A percentile compares a stretch with the other conserved stretches of the same genome.
Evolutionary conservation across 192 early-diverging fungal genomes (phyloP).

Genomic region (Coemansia sp.): DNA sequence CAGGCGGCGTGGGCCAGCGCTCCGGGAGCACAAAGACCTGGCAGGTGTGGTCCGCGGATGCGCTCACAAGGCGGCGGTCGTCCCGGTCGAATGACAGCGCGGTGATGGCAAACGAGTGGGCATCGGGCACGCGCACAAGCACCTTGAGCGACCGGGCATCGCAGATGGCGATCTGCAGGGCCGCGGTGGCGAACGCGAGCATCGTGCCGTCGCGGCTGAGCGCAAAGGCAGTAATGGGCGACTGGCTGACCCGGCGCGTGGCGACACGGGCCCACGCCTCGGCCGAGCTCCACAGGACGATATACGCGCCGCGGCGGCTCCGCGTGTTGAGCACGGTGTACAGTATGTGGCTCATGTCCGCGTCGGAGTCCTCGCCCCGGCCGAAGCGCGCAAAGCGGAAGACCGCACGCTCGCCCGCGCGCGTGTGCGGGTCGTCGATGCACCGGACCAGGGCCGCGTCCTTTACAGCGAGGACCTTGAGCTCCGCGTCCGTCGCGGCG

Average conservation of each 20-base stretch:
- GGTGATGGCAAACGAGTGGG: slow-evolving; percentile 81
- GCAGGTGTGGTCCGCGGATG: slow-evolving; percentile 78
- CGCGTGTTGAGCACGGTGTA: slow-evolving; percentile 51
- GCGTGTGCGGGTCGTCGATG: slow-evolving; percentile 39
- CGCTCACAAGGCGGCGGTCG: slow-evolving; percentile 67
- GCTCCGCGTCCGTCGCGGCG: slow-evolving; percentile 33
- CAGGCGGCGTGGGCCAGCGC: slow-evolving; percentile 36
- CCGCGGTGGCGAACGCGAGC: slow-evolving; percentile 70
- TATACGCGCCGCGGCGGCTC: slow-evolving; percentile 41
- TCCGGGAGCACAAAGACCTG: slow-evolving; percentile 58
- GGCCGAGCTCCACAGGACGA: slow-evolving; percentile 34
- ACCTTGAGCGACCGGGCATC: slow-evolving; percentile 60
- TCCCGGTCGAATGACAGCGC: slow-evolving; percentile 69
- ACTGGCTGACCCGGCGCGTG: slow-evolving; percentile 23
- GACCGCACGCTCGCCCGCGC: slow-evolving; percentile 22
- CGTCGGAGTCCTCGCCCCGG: background rate
- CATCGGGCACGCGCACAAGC: slow-evolving; percentile 60
- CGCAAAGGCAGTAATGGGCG: slow-evolving; percentile 39
- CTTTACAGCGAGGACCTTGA: slow-evolving; percentile 21
- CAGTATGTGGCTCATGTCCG: slow-evolving; percentile 16
- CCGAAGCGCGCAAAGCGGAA: slow-evolving; percentile 46
- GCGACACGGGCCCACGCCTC: slow-evolving; percentile 26
- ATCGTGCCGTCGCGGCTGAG: slow-evolving; percentile 65
- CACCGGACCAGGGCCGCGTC: slow-evolving; percentile 25
- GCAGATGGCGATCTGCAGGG: slow-evolving; percentile 67